Evolutionary conservation across 495 filamentous ascomycete genomes (phyloP).

Genomic region (Bacidia gigantensis): DNA sequence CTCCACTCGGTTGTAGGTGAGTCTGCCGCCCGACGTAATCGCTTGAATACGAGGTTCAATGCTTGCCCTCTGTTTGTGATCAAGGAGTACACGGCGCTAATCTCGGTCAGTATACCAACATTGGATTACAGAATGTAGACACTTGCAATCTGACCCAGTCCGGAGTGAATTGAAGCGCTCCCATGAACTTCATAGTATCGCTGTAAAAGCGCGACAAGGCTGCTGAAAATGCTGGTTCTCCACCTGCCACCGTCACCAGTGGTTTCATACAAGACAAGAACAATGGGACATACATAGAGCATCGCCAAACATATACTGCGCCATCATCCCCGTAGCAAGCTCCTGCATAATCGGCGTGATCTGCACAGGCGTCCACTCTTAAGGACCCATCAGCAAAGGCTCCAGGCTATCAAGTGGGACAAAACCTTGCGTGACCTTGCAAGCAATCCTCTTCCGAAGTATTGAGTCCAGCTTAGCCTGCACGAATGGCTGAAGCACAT

Average conservation of each 20-base stretch:
- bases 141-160: not conserved
- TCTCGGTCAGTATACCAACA: not conserved
- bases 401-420: not conserved
- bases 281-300: slow-evolving; percentile 14
- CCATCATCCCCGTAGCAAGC: slow-evolving; percentile 6
- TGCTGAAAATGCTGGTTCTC: not conserved
- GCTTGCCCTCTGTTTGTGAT: slow-evolving; percentile 1
- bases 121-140: not conserved
- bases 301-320: slow-evolving; percentile 13
- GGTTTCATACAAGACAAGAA: too few species aligned
- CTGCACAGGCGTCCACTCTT: slow-evolving; percentile 3
- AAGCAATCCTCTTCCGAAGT: not conserved
- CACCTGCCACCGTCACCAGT: too few species aligned
- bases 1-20: not conserved
- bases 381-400: not conserved
- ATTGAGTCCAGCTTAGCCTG: slow-evolving; percentile 1
- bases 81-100: not conserved
- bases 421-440: too few species aligned
- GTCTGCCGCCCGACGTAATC: not conserved
- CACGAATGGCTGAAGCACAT: slow-evolving; percentile 9
- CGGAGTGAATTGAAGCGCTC: slow-evolving; percentile 7
- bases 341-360: slow-evolving; percentile 6
- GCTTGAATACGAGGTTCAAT: slow-evolving; percentile 1
- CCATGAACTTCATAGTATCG: slow-evolving; percentile 8
- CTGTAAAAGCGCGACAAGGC: slow-evolving; percentile 4